Base-by-base conservation (phyloP, 116 monocot genomes). In the Cymodocea nodosa region DNA sequence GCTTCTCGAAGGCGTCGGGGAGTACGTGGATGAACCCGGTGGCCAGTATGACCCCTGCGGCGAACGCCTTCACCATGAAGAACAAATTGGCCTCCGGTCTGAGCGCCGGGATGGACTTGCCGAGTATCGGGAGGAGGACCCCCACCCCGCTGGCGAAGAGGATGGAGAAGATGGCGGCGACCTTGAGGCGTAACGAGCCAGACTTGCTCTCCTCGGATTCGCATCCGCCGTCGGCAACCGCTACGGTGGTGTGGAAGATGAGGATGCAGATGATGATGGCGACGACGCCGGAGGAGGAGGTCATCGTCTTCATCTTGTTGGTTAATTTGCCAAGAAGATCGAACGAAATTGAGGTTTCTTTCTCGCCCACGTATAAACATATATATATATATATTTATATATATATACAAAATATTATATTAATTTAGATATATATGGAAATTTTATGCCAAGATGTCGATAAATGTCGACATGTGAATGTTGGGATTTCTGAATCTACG, bases 1-100 rank as follows among this genome's bases (percentile, higher is more conserved):
- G 66, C 51, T 65, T 35, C 0, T 71, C 63, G 63, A 87, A 82
- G 4, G 87, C 71, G 59, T 80, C 87, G 5, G 87, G 87, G n/a
- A 92, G 76, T 20, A 92, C 78, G 70, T 92, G 92, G 56, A 92
- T 69, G 74, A 82, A 70, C 14, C 82, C 87, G 3, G 87, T 87
- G 44, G 82, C 75, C 7, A 92, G 76, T 64, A 92, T 92, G 15
- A 87, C 85, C 2, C 92, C 92, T 18, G 87, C 79, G 6, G 92
- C 87, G 63, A 92, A 92, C 12, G 92, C 78, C 63, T 87, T 92
- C 40, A 87, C 64, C 35, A 78, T 23, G 55, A 78, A 74, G 75
- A 92, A 92, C 15, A 77, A 34, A 56, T 63, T 53, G 39, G 63
- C 23, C 55, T 85, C 92, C 11, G 84, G 82, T 6, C 60, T 51